A percentile compares a stretch with the other conserved stretches of the same genome.
Conservation (phyloP, 768 basidiomycete genomes). For the Trametes sanguinea region DNA sequence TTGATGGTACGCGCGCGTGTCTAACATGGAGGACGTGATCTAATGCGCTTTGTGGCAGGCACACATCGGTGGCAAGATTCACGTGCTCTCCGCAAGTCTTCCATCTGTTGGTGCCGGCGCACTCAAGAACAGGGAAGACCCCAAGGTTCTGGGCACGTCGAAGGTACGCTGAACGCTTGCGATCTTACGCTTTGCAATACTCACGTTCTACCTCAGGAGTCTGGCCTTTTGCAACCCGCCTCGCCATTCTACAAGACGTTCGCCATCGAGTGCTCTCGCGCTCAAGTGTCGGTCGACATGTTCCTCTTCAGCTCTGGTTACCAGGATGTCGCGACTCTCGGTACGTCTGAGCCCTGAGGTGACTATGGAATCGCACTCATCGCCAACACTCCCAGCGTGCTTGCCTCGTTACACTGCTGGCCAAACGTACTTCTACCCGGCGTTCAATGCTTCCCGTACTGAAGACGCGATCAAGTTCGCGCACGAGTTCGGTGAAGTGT, state of each 20-base stretch:
- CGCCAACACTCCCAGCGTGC: conserved; percentile 53
- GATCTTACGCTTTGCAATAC: background rate
- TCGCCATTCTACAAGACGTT: conserved; percentile 98
- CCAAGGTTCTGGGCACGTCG: conserved; percentile 90
- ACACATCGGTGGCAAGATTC: conserved; percentile 92
- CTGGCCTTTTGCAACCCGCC: conserved; percentile 87
- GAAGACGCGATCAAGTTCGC: conserved; percentile 99
- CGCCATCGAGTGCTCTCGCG: conserved; percentile 96
- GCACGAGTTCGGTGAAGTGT: conserved; percentile 91
- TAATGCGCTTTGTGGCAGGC: conserved; percentile 46
- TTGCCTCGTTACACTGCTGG: conserved; percentile 97
- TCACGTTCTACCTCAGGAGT: conserved; percentile 58
- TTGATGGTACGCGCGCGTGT: conserved; percentile 60
- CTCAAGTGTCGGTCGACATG: conserved; percentile 98
- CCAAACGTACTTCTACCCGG: conserved; percentile 97
- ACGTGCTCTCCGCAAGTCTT: conserved; percentile 81
- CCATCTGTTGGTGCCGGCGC: conserved; percentile 89
- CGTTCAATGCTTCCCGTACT: conserved; percentile 90
- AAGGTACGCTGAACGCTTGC: conserved; percentile 53
- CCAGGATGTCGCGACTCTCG: conserved; percentile 92
- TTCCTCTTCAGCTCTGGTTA: conserved; percentile 94
- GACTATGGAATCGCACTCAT: background rate
- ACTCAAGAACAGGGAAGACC: conserved; percentile 95
- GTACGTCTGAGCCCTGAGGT: conserved; percentile 42
- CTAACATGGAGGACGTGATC: background rate